Conservation (phyloP, 2,329 filamentous ascomycete species). For the Drechslerella coelobrocha region DNA sequence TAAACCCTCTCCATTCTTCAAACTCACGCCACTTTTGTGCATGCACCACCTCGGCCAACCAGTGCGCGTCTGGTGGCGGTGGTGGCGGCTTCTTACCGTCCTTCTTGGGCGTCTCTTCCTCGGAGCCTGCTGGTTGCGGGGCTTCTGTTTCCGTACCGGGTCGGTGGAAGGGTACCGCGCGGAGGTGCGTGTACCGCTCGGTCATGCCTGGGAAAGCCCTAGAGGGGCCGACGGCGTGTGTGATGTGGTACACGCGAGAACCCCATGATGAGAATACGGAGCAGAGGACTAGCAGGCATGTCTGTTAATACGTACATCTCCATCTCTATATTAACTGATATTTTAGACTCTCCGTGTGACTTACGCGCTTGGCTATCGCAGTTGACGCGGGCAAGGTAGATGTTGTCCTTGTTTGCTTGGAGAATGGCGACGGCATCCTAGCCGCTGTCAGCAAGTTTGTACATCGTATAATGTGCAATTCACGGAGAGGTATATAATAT, state of each 20-base stretch:
- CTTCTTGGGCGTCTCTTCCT: conserved; percentile 4
- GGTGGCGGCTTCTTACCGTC: conserved; percentile 1
- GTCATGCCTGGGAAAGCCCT: conserved; percentile 25
- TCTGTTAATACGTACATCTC: too few species aligned
- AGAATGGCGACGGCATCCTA: conserved; percentile 25
- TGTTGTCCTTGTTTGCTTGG: conserved; percentile 26
- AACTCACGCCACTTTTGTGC: conserved; percentile 24
- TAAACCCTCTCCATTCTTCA: conserved; percentile 21
- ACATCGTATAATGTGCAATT: too few species aligned
- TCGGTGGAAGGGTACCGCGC: conserved; percentile 42
- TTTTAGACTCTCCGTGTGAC: neutral
- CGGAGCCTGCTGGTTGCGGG: neutral
- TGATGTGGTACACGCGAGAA: conserved; percentile 32
- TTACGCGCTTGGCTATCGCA: conserved; percentile 27
- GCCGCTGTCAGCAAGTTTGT: neutral
- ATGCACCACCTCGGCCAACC: conserved; percentile 22
- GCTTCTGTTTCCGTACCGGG: conserved; percentile 25
- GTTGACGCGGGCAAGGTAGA: conserved; percentile 32
- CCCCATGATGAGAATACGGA: conserved; percentile 41
- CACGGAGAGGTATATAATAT: too few species aligned
- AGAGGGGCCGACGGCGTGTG: conserved; percentile 20
- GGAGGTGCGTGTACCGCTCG: conserved; percentile 28
- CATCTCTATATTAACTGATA: too few species aligned
- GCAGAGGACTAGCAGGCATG: conserved; percentile 32
- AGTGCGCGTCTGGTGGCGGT: conserved; percentile 27